phyloP scores from a whole-genome alignment of 768 basidiomycete species.

The Atractiella rhizophila region DNA sequence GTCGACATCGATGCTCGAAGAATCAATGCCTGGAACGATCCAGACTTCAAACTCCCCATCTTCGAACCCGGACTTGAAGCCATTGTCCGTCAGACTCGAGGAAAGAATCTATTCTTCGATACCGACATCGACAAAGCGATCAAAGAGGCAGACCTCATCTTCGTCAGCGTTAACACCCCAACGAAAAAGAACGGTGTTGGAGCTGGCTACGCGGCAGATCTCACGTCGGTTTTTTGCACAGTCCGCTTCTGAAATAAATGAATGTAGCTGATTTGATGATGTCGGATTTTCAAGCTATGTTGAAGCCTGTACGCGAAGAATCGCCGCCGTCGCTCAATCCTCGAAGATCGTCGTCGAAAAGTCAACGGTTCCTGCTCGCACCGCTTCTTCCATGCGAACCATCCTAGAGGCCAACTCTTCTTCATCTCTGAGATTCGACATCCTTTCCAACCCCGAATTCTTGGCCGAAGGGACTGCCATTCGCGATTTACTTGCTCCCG shows the following conservation, averaged over 20 bases:
- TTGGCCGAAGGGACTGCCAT: conserved; percentile 96
- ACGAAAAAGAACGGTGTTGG: conserved; percentile 96
- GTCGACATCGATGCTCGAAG: conserved; percentile 89
- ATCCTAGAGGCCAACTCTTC: conserved; percentile 97
- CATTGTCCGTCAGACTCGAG: conserved; percentile 63
- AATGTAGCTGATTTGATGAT: no score
- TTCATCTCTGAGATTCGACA: conserved; percentile 72
- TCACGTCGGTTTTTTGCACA: conserved; percentile 89
- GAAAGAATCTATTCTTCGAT: conserved; percentile 89
- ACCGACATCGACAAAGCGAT: conserved; percentile 70
- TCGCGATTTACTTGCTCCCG: conserved; percentile 57
- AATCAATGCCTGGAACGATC: conserved; percentile 93
- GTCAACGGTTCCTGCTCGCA: conserved; percentile 94
- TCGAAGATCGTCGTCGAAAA: conserved; percentile 98
- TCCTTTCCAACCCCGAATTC: conserved; percentile 98
- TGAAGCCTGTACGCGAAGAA: conserved; percentile 84
- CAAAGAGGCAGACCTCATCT: conserved; percentile 84
- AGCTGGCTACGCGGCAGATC: conserved; percentile 90
- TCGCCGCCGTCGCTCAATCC: conserved; percentile 65
- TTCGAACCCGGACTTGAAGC: conserved; percentile 91
- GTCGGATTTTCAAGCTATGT: conserved; percentile 84
- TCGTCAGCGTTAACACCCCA: conserved; percentile 94
- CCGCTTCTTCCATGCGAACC: conserved; percentile 96
- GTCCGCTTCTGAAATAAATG: no score
- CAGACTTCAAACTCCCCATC: conserved; percentile 51